Base-by-base conservation (phyloP, 176 grass and related monocot genomes). In the Juncus inflexus region DNA sequence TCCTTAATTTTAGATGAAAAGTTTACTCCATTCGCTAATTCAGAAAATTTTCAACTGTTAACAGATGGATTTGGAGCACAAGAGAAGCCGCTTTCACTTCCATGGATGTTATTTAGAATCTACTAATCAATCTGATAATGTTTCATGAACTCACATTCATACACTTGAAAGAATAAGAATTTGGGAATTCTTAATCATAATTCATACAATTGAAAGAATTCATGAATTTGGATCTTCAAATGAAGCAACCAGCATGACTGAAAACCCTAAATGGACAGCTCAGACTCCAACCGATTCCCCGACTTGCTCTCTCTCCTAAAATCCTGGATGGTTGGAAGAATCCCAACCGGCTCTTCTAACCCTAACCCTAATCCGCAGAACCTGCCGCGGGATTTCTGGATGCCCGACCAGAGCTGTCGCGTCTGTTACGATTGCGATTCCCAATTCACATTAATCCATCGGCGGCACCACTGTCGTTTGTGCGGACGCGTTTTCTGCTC, bases 401-500 rank as follows among this genome's bases (percentile, higher is more conserved):
- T 99, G 94, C 94, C 94, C n/a, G 94, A 99, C 61, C 77, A 90
- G 66, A 90, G 94, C 62, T 99, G 94, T 40, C 84, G 83, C 8
- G 88, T 99, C 12, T 99, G 94, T 41, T 99, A 99, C 68, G 94
- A 99, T 54, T 99, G 94, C 75, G 94, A 99, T 15, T 72, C 80
- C 36, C 94, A 92, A 61, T 99, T 99, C 75, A 99, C 89, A 10
- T 69, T 99, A 12, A 80, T 92, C 58, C 91, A 99, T 66, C 79
- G 94, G 50, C 82, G 94, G 5, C 94, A 99, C 75, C 94, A 99
- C 69, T 99, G 94, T 56, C 88, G 94, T 3, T 73, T 89, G 40
- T 99, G 95, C 16, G 95, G 89, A n/a, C 77, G 89, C 38, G 86
- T 99, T n/a, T 99, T 99, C 76, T 99, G 95, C 73, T 78, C 83